Evolutionary conservation across 257 asterid species (phyloP).

Genomic region (Jacaranda copaia): DNA sequence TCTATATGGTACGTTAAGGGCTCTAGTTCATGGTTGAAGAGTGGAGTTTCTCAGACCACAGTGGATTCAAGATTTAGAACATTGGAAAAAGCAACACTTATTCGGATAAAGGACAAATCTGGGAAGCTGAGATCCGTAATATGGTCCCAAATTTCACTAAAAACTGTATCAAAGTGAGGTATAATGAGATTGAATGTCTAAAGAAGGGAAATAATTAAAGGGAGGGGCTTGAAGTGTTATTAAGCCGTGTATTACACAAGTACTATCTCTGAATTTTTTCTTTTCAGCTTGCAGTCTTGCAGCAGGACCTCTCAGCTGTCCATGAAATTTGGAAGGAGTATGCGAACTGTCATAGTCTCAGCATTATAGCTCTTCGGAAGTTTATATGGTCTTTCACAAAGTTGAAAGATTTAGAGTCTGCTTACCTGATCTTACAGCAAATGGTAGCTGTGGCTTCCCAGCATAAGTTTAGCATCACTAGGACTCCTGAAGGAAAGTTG

Average conservation of each 20-base stretch:
- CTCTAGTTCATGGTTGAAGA: not conserved
- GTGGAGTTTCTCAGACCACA: not conserved
- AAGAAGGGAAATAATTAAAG: slow-evolving; percentile 10
- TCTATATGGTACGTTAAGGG: not conserved
- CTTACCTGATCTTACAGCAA: slow-evolving; percentile 68
- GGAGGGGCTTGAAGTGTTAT: slow-evolving; percentile 22
- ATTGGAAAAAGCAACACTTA: slow-evolving; percentile 3
- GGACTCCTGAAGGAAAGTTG: slow-evolving; percentile 61
- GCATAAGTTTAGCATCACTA: slow-evolving; percentile 41
- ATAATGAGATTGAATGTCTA: slow-evolving; percentile 2
- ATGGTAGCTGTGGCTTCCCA: slow-evolving; percentile 63
- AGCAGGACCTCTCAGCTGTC: slow-evolving; percentile 67
- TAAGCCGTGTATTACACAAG: slow-evolving; percentile 13
- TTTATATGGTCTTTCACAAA: slow-evolving; percentile 72
- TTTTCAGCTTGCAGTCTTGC: slow-evolving; percentile 93
- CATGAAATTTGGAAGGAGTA: slow-evolving; percentile 83
- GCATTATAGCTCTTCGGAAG: slow-evolving; percentile 66
- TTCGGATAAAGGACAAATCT: slow-evolving; percentile 18
- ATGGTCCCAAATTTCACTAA: not conserved
- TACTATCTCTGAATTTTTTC: slow-evolving; percentile 41
- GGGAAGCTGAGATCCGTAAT: not conserved
- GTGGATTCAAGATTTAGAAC: not conserved
- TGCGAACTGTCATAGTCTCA: slow-evolving; percentile 54
- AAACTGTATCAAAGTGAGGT: not conserved
- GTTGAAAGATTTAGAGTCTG: slow-evolving; percentile 83